These are phyloP conservation scores for Fusarium sp. DNA, from an alignment of 2,329 filamentous ascomycete species.

Conservation along the genomic window DNA sequence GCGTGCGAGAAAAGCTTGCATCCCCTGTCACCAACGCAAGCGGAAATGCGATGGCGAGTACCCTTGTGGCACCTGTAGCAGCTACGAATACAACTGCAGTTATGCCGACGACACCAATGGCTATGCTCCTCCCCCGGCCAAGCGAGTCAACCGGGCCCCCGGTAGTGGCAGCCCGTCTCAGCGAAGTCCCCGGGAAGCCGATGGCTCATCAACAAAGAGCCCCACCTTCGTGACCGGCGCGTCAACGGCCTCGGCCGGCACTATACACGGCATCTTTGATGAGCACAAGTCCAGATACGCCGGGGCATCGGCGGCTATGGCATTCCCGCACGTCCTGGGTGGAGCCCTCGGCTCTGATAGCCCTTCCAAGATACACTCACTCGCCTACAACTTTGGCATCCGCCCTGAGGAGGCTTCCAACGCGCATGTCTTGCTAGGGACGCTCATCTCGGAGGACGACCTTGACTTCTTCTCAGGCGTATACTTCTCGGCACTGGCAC, in stretches of 20 bases:
- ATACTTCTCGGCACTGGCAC: constrained; percentile 38
- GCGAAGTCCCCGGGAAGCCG: too few species aligned
- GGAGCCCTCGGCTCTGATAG: constrained; percentile 36
- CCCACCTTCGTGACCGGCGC: too few species aligned
- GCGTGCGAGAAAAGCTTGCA: constrained; percentile 44
- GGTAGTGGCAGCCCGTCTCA: too few species aligned
- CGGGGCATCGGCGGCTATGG: constrained; percentile 40
- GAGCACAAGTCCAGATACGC: constrained; percentile 37
- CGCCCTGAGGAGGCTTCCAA: constrained; percentile 39
- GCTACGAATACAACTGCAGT: constrained; percentile 44
- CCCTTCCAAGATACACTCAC: constrained; percentile 36
- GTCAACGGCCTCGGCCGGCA: background rate
- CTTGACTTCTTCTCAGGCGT: constrained; percentile 33
- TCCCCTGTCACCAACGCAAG: constrained; percentile 45
- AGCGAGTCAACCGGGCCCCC: constrained; percentile 6
- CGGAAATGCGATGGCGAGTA: constrained; percentile 44
- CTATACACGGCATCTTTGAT: constrained; percentile 39
- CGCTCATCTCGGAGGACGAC: constrained; percentile 39
- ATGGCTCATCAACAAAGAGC: too few species aligned
- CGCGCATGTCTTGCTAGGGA: constrained; percentile 26
- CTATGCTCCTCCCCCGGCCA: constrained; percentile 11
- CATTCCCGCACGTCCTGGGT: constrained; percentile 43
- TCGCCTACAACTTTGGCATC: constrained; percentile 46
- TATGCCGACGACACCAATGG: constrained; percentile 23
- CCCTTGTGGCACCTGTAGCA: constrained; percentile 43